These are phyloP conservation scores for Kazachstania africana DNA, from an alignment of 805 yeast species.

Conservation along the genomic window DNA sequence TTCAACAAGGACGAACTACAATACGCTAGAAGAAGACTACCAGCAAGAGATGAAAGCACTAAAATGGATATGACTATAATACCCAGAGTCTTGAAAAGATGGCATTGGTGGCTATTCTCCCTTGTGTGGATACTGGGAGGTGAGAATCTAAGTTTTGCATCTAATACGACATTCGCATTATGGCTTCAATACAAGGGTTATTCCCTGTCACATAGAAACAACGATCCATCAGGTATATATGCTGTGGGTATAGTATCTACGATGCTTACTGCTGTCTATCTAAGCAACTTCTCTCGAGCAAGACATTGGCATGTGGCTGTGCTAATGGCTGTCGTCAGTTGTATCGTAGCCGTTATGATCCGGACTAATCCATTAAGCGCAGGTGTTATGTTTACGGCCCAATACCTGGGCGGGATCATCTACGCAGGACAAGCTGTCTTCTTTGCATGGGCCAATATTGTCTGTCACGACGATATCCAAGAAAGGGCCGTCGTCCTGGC, in stretches of 20 bases:
- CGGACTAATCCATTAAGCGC: slow-evolving; percentile 30
- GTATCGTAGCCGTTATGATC: slow-evolving; percentile 38
- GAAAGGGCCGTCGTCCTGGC: slow-evolving; percentile 55
- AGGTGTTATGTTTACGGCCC: slow-evolving; percentile 38
- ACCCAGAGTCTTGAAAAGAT: slow-evolving; percentile 36
- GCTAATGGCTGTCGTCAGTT: slow-evolving; percentile 31
- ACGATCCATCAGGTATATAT: slow-evolving; percentile 43
- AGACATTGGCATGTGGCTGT: slow-evolving; percentile 42
- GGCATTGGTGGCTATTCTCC: slow-evolving; percentile 49
- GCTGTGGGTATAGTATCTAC: slow-evolving; percentile 41
- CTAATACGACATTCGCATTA: slow-evolving; percentile 36
- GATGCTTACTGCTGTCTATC: slow-evolving; percentile 31
- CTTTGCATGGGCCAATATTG: slow-evolving; percentile 54
- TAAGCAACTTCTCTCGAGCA: slow-evolving; percentile 32
- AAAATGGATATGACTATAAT: slow-evolving; percentile 30
- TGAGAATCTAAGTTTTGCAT: slow-evolving; percentile 35
- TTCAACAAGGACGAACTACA: slow-evolving; percentile 32
- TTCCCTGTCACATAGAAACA: slow-evolving; percentile 35
- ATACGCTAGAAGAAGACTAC: slow-evolving; percentile 33
- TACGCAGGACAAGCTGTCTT: slow-evolving; percentile 51
- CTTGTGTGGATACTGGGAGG: slow-evolving; percentile 42
- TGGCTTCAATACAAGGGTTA: slow-evolving; percentile 35
- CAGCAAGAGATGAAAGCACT: slow-evolving; percentile 28
- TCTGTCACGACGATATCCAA: slow-evolving; percentile 46
- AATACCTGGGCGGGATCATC: slow-evolving; percentile 41